Base-by-base conservation (phyloP, 495 filamentous ascomycete species). In the Mytilinidion resinicola region DNA sequence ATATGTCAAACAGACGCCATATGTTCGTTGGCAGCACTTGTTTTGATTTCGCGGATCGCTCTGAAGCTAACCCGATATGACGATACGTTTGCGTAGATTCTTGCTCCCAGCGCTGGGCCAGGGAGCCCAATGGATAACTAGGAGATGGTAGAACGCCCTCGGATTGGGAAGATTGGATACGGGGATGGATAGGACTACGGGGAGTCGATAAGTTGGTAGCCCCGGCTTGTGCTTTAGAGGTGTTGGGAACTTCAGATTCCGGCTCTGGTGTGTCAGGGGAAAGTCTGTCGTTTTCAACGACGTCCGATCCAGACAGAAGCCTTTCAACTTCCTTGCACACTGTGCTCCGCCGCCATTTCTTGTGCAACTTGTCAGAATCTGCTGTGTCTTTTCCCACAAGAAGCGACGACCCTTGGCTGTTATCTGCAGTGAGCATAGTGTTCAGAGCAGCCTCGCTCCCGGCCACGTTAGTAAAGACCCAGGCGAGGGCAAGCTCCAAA, bases 1-100 rank as follows among this genome's bases (percentile, higher is more conserved):
- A 89, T 7, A 84, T 75, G 64, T 90, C 85, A 20, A 90, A 71
- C 3, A 89, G 70, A 33, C 80, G 78, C 63, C 85, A 86, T 6
- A 83, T 78, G 53, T 85, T 80, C 19, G 77, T 67, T 11, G 86
- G 86, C 1, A 87, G 73, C 9, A 52, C 1, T 67, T 34, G 15
- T 63, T 48, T 48, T 2, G 3, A 1, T 52, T 15, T 60, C 60
- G 6, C 51, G 54, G 8, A 51, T 41, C 15, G 65, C 44, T 48
- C 19, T 21, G 39, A 20, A 48, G 4, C 4, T 9, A 42, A 1
- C 1, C 39, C 39, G 9, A 42, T 2, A 1, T 14, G 11, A 12
- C 17, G 11, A 12, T 14, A 12, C 17, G 39, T 2, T 4, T 42
- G 12, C 8, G 39, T 2, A 12, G 39, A 12, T 17, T 42, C 39